Base-by-base conservation (phyloP, 140 eudicot genomes). In the Senecio squalidus region DNA sequence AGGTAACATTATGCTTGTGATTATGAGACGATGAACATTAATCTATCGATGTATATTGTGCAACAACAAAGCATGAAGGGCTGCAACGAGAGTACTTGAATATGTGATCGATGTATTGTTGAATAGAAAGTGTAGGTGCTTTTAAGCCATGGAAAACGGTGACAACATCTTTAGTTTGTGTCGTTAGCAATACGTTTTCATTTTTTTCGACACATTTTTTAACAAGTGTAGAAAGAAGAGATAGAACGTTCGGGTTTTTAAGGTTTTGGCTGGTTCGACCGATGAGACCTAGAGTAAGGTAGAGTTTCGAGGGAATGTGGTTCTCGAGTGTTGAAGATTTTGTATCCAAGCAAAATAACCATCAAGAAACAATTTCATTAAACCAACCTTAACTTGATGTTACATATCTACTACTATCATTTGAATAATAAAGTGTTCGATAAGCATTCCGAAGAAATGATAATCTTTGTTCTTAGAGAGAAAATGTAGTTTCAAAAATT, bases 1-100 rank as follows among this genome's bases (percentile, higher is more conserved):
- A 6, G 97, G 94, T 55, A 85, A 74, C 93, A 85, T 73, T 22
- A 85, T 71, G 58, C 95, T 80, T 25, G 97, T 80, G 67, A 90
- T 80, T 14, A 85, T 28, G 63, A 90, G 95, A 4, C 97, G 89
- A 68, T 90, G 97, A 52, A 81, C 85, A 66, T 66, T 90, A 34
- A 85, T 73, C 95, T 82, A 38, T 90, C 95, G 28, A 90, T 50
- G 67, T 85, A 90, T 40, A 90, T 72, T 76, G 71, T 6, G 97
- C 97, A 36, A 83, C 79, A 67, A 90, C 72, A 28, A 90, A 90
- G 78, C 97, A 90, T 1, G 95, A 82, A 4, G 95, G 89, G 69
- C 97, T 90, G 77, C 97, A 90, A 40, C 82, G 71, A 0, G 94
- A 74, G 55, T 90, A 90, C 78, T 80, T 90, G 53, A 64, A 90